These are phyloP conservation scores for Fusarium sp. DNA, from an alignment of 2,329 filamentous ascomycete species.

Conservation along the genomic window DNA sequence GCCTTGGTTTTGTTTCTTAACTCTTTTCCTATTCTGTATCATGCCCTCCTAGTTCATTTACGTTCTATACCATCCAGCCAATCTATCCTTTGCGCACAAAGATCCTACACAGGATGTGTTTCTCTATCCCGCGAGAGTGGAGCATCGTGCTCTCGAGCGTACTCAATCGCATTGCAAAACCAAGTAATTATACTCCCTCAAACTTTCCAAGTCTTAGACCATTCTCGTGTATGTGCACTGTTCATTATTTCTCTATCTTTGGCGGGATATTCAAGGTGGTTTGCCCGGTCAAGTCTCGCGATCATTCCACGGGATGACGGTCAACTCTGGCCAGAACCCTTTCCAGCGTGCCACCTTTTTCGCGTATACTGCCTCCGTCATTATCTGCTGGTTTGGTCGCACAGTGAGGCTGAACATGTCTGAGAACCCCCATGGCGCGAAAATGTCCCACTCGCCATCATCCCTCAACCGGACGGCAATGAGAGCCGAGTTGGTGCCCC, in stretches of 20 bases:
- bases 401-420: slow-evolving; percentile 51
- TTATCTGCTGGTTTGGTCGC: slow-evolving; percentile 48
- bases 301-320: slow-evolving; percentile 43
- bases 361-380: slow-evolving; percentile 44
- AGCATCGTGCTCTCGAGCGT: background rate
- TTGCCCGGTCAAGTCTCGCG: background rate
- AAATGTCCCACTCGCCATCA: slow-evolving; percentile 48
- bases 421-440: slow-evolving; percentile 51
- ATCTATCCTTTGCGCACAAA: background rate
- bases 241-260: background rate
- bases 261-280: background rate
- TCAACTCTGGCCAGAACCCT: slow-evolving; percentile 46
- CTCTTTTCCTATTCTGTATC: background rate
- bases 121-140: background rate
- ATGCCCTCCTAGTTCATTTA: background rate
- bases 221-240: background rate
- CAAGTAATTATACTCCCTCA: background rate
- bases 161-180: background rate
- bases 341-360: slow-evolving; percentile 49
- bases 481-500: slow-evolving; percentile 52
- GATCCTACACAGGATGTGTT: background rate
- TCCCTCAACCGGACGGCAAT: slow-evolving; percentile 45
- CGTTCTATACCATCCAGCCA: background rate
- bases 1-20: background rate
- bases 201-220: background rate